Evolutionary conservation across 1,284 basidiomycete genomes (phyloP), one percentile per base, ranked within the genome.

Genomic region (Hemileia vastatrix): DNA sequence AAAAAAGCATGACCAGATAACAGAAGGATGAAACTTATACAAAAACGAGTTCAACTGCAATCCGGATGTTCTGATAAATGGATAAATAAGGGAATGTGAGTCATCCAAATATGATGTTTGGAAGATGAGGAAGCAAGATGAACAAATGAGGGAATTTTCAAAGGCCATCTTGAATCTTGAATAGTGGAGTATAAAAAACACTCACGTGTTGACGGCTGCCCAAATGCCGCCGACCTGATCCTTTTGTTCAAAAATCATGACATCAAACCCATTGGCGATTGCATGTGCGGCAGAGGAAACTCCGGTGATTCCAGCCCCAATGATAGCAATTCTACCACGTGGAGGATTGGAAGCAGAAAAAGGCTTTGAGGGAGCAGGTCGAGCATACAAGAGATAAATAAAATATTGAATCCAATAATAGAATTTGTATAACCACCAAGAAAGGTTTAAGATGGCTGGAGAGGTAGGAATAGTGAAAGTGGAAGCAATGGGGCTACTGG

Each of bases 1-100:
- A 47, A 55, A 56, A 27, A 32, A 23, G n/a, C 47, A 47, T 9
- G 60, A 62, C 60, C 60, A 62, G 18, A 48, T 62, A 8, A 62
- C 53, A n/a, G 60, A 54, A 51, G 60, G 60, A 62, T 62, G 60
- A 44, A 62, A 62, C 33, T 53, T 45, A 47, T 62, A 62, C 44
- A 62, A 40, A 3, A 62, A 50, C 18, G 60, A 62, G 32, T 62
- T 47, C 15, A 62, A 31, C 27, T 62, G 60, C n/a, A 62, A 36
- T n/a, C 51, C 45, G 18, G 60, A 62, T 9, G 60, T 62, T 6
- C 60, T 62, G 48, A 48, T n/a, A 15, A 18, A 13, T 3, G n/a
- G 3, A 4, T 18, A 23, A 48, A 24, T 54, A 52, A 59, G 13
- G 21, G 36, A 2, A 1, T 33, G 21, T 51, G 6, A 50, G 19